Conservation (phyloP, 1,284 basidiomycete genomes). For the Mycosarcoma mackinlayi region DNA sequence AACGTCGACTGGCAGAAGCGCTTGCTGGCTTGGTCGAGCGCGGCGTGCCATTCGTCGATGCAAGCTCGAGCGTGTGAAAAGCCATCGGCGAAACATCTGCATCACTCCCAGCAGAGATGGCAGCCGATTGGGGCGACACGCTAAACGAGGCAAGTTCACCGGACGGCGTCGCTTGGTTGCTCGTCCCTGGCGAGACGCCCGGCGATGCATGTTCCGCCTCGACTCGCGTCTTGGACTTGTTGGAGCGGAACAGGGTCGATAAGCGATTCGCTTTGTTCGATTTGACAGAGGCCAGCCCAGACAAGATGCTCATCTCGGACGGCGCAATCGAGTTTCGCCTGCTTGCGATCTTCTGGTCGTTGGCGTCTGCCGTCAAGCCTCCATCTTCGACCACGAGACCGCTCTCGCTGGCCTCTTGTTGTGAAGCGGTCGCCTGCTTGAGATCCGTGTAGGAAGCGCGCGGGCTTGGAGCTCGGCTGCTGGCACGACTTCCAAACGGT, state of each 20-base stretch:
- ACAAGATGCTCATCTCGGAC: slow-evolving; percentile 12
- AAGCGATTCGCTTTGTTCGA: slow-evolving; percentile 15
- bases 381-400: not conserved
- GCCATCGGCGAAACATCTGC: slow-evolving; percentile 36
- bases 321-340: slow-evolving; percentile 26
- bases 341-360: not conserved
- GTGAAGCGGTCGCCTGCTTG: slow-evolving; percentile 19
- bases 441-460: slow-evolving; percentile 36
- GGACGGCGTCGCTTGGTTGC: slow-evolving; percentile 22
- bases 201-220: slow-evolving; percentile 11
- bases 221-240: slow-evolving; percentile 19
- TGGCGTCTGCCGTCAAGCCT: not conserved
- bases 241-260: slow-evolving; percentile 29
- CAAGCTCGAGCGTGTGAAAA: slow-evolving; percentile 29
- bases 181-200: slow-evolving; percentile 8
- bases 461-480: slow-evolving; percentile 48
- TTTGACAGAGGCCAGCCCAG: slow-evolving; percentile 10
- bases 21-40: slow-evolving; percentile 13
- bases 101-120: slow-evolving; percentile 31
- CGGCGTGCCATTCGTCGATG: slow-evolving; percentile 7
- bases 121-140: slow-evolving; percentile 35
- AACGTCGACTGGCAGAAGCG: slow-evolving; percentile 20
- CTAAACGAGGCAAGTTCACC: slow-evolving; percentile 13
- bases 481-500: slow-evolving; percentile 52
- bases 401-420: slow-evolving; percentile 1